Evolutionary conservation across 2,329 filamentous ascomycete species (phyloP), one percentile per base, ranked within the genome.

Genomic region (Xylaria sp.): DNA sequence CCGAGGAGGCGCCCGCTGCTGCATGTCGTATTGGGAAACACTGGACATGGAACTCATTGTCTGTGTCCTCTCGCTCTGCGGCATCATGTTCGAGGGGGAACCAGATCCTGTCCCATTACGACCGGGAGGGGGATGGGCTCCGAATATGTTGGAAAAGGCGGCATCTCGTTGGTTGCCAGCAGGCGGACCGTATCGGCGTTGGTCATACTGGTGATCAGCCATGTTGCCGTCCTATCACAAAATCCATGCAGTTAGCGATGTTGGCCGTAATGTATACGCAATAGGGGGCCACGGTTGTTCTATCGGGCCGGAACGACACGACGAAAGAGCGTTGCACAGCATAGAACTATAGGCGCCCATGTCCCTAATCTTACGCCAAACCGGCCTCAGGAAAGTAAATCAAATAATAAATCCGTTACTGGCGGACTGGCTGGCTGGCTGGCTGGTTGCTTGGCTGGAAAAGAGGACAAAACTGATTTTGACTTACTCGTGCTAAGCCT

Each of bases 41-140:
- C 75, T 77, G 56, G 81, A 82, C 61, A 79, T 78, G 30, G 89
- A 90, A 48, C 86, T 88, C 90, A 93, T 92, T 68, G 93, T 97
- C 73, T 93, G 90, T 56, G 93, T 93, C 75, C 94, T 89, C 74
- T 92, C 92, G 60, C 83, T 82, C 63, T 84, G 84, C 67, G 86
- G 84, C 75, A 82, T 82, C 79, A 84, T 83, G 75, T 84, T 81
- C 58, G 79, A 82, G 64, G 91, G 86, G 72, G 93, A 90, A 64
- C 92, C 94, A 71, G 91, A 96, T 94, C 98, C 98, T 30, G 95
- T 98, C 78, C 98, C 94, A 66, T 94, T 97, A 79, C 96, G 91
- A 67, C 95, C 95, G 54, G 93, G 89, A 55, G 93, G 93, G 72
- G 93, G 94, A 72, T 93, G 88, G 72, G 90, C 90, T 74, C 95